Evolutionary conservation across 2,329 filamentous ascomycete species (phyloP).

Genomic region (Cytospora mali): DNA sequence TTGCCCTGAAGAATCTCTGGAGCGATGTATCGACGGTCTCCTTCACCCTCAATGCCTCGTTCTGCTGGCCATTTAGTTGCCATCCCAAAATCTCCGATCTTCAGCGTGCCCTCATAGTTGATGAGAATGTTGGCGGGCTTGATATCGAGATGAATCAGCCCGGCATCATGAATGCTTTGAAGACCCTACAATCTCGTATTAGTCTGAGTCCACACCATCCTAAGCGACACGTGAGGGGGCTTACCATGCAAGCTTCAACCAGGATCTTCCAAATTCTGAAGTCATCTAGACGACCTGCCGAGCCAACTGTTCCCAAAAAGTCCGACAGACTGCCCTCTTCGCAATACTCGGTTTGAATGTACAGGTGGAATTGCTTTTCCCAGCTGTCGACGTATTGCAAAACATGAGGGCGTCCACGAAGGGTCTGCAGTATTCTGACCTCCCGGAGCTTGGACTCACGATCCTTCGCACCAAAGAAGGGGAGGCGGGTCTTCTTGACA

Average conservation of each 20-base stretch:
- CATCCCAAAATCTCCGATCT: constrained; percentile 85
- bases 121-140: constrained; percentile 86
- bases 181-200: constrained; percentile 67
- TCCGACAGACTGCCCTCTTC: constrained; percentile 88
- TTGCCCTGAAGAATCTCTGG: constrained; percentile 86
- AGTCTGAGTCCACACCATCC: constrained; percentile 20
- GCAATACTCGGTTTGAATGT: constrained; percentile 97
- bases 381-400: constrained; percentile 83
- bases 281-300: constrained; percentile 86
- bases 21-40: constrained; percentile 94
- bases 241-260: constrained; percentile 79
- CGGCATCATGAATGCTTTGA: constrained; percentile 84
- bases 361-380: constrained; percentile 83
- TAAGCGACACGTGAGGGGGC: constrained; percentile 38
- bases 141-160: constrained; percentile 82
- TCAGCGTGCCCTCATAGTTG: constrained; percentile 77
- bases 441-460: constrained; percentile 84
- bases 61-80: constrained; percentile 78
- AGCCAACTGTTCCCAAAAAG: constrained; percentile 81
- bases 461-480: constrained; percentile 76
- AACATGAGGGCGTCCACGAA: constrained; percentile 82
- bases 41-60: constrained; percentile 81
- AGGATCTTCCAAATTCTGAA: constrained; percentile 99
- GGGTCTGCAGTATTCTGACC: constrained; percentile 74
- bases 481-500: constrained; percentile 88